A percentile compares a stretch with the other conserved stretches of the same genome.
Conservation (phyloP, 306 rosid genomes). For the Urtica urens region DNA sequence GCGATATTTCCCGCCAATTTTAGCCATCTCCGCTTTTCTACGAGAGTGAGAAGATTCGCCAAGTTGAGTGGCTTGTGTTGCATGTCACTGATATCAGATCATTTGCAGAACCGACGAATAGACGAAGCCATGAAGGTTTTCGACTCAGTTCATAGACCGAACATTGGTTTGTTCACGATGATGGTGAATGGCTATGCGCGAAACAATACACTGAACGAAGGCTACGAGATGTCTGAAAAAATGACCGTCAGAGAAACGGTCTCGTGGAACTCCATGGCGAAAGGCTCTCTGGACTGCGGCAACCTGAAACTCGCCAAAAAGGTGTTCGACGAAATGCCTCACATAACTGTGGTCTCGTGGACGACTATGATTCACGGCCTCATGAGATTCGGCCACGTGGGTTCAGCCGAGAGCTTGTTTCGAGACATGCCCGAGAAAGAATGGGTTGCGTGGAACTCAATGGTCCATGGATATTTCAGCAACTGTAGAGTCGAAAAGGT, state of each 20-base stretch:
- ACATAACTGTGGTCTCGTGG: conserved; percentile 57
- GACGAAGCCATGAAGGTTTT: conserved; percentile 46
- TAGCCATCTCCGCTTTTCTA: not conserved
- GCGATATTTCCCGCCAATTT: conserved; percentile 21
- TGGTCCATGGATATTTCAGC: conserved; percentile 59
- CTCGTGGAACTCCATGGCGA: conserved; percentile 64
- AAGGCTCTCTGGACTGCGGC: conserved; percentile 51
- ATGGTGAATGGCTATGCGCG: conserved; percentile 37
- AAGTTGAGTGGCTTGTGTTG: conserved; percentile 5
- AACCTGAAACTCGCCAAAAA: conserved; percentile 40
- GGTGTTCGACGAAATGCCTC: conserved; percentile 54
- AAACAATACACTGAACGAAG: conserved; percentile 32
- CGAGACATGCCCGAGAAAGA: conserved; percentile 51
- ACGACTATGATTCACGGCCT: conserved; percentile 50
- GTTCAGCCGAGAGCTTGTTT: conserved; percentile 50
- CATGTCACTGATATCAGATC: conserved; percentile 23
- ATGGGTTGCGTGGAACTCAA: conserved; percentile 63
- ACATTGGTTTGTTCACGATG: conserved; percentile 32
- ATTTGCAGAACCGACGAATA: conserved; percentile 33
- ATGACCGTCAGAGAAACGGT: conserved; percentile 49
- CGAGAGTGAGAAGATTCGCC: conserved; percentile 14
- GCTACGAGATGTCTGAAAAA: conserved; percentile 39
- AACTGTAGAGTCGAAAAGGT: conserved; percentile 59
- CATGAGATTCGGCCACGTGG: conserved; percentile 43
- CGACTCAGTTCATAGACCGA: conserved; percentile 31